Percentiles rank a stretch among this genome's conserved stretches.
phyloP scores from a whole-genome alignment of 345 rosid species.

The Populus nigra region DNA sequence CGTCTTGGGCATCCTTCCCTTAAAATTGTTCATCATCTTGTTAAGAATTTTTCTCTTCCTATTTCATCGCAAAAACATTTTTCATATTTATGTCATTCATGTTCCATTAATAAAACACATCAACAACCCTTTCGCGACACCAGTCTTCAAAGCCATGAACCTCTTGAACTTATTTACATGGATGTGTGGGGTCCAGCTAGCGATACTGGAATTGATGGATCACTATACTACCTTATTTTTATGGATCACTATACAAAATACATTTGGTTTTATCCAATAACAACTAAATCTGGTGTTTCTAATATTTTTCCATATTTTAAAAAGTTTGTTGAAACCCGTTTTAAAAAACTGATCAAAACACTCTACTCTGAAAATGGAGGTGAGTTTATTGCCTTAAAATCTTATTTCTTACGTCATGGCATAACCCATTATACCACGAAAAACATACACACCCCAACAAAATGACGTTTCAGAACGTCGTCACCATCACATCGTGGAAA shows the following conservation, averaged over 20 bases:
- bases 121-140: neutral
- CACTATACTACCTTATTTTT: too few relatives aligned
- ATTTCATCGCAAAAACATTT: too few relatives aligned
- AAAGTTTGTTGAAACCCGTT: too few relatives aligned
- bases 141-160: neutral
- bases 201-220: neutral
- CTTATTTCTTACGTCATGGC: fast-evolving
- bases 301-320: neutral
- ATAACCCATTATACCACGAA: neutral
- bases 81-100: neutral
- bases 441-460: too few relatives aligned
- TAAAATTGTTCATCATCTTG: too few relatives aligned
- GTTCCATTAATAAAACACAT: neutral
- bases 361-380: too few relatives aligned
- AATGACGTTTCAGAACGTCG: neutral
- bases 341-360: neutral
- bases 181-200: neutral
- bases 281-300: too few relatives aligned
- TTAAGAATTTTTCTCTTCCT: neutral
- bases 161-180: neutral
- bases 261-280: too few relatives aligned
- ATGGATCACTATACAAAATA: too few relatives aligned
- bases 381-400: too few relatives aligned
- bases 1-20: neutral
- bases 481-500: fast-evolving